phyloP scores from a whole-genome alignment of 169 alveolate species.

The Cryptosporidium xiaoi region DNA sequence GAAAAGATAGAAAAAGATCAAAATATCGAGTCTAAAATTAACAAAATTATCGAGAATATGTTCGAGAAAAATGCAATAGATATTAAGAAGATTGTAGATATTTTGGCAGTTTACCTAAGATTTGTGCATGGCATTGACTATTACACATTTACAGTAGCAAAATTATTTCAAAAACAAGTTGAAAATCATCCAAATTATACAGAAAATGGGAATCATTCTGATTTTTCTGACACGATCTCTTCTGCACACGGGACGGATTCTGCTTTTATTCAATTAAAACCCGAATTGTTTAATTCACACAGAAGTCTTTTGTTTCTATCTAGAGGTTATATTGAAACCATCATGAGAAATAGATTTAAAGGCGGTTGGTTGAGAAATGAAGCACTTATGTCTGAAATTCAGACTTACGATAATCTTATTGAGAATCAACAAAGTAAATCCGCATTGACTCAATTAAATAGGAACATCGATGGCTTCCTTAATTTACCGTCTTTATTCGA shows the following conservation, averaged over 20 bases:
- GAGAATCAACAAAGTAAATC: constrained; percentile 9
- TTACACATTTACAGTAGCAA: constrained; percentile 20
- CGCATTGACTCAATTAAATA: constrained; percentile 4
- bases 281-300: not conserved
- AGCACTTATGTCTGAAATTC: constrained; percentile 3
- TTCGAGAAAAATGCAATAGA: not conserved
- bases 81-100: constrained; percentile 11
- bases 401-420: not conserved
- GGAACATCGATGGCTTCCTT: constrained; percentile 25
- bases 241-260: not conserved
- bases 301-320: constrained; percentile 5
- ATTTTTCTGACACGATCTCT: not conserved
- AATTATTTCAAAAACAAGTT: not conserved
- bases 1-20: constrained; percentile 47
- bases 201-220: not conserved
- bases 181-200: not conserved
- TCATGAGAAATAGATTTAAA: constrained; percentile 23
- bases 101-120: constrained; percentile 19
- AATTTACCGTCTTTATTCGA: constrained; percentile 20
- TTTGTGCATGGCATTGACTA: constrained; percentile 69
- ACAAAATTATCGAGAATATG: not conserved
- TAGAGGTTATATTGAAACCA: constrained; percentile 40
- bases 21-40: not conserved
- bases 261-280: not conserved
- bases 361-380: constrained; percentile 15